A percentile compares a stretch with the other conserved stretches of the same genome.
Evolutionary conservation across 345 rosid species (phyloP).

Genomic region (Capsella bursapastoris): DNA sequence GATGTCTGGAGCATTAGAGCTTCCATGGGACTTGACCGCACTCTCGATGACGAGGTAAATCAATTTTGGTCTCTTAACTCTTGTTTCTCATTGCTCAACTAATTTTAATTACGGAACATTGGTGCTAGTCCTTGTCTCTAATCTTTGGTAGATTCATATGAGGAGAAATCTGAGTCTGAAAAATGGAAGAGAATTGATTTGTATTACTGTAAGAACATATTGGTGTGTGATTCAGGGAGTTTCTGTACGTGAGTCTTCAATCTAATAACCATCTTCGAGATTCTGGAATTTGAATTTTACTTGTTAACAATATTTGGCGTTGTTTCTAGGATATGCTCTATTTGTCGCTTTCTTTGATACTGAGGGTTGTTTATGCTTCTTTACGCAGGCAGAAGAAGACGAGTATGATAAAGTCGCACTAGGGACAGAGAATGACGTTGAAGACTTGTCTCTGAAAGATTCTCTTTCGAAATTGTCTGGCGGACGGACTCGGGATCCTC

Average conservation of each 20-base stretch:
- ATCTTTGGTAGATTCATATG: not conserved
- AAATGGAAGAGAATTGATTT: not conserved
- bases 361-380: constrained; percentile 8
- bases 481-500: constrained; percentile 55
- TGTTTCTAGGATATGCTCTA: not conserved
- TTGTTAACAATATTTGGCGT: not conserved
- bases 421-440: constrained; percentile 58
- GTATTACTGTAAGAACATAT: not conserved
- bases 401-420: constrained; percentile 75
- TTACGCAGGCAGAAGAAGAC: constrained; percentile 86
- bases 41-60: constrained; percentile 82
- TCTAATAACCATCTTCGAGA: not conserved
- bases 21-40: constrained; percentile 73
- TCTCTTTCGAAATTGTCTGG: constrained; percentile 43
- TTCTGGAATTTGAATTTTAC: not conserved
- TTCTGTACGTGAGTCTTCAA: constrained; percentile 7
- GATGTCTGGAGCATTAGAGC: constrained; percentile 81
- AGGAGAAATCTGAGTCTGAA: not conserved
- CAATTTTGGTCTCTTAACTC: not conserved
- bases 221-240: not conserved
- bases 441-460: constrained; percentile 60
- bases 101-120: not conserved
- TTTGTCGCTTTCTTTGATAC: not conserved
- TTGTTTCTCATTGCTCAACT: not conserved
- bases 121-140: not conserved